Evolutionary conservation across 2,329 filamentous ascomycete species (phyloP), one percentile per base, ranked within the genome.

Genomic region (Trichoderma cornu-damae): DNA sequence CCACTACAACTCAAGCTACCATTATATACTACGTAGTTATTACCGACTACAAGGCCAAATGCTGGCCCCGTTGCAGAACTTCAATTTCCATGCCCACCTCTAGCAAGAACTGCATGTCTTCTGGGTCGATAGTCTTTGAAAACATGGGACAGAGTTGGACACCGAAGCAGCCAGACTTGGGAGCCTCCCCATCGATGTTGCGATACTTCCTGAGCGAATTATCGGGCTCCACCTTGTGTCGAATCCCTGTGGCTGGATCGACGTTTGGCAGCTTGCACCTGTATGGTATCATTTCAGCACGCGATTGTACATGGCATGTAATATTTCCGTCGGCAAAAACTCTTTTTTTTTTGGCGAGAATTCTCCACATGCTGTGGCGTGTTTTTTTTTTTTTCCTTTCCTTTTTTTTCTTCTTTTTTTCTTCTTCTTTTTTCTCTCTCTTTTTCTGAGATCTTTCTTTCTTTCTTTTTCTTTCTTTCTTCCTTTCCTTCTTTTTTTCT

Each of bases 251-350:
- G 16, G 75, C 73, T 0, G 79, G 86, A 67, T 89, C 78, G 1
- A 89, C 84, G 63, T 90, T 90, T 18, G 86, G 86, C 63, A 90
- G 69, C 63, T 84, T 87, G 72, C 87, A 90, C 55, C 78, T 80
- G 49, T 11, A 40, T 30, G 8, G 37, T 11, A 34, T 30, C 9
- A 12, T 34, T 53, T 47, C n/a, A 53, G 40, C 42, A 48, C 34
- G 14, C 12, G 18, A 18, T 6, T 35, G n/a, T n/a, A 46, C 40
- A 16, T 30, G 37, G 18, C 38, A 24, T 22, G 26, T 24, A 35
- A 6, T n/a, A n/a, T n/a, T n/a, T n/a, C n/a, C n/a, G n/a, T n/a
- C n/a, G 26, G 28, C 16, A 53, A 32, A 42, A 43, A 43, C 12
- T 24, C 28, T 24, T n/a, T n/a, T n/a, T 40, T 16, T 50, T 12